These are phyloP conservation scores for Cadophora sp. DNA, from an alignment of 2,329 filamentous ascomycete species.

Conservation along the genomic window DNA sequence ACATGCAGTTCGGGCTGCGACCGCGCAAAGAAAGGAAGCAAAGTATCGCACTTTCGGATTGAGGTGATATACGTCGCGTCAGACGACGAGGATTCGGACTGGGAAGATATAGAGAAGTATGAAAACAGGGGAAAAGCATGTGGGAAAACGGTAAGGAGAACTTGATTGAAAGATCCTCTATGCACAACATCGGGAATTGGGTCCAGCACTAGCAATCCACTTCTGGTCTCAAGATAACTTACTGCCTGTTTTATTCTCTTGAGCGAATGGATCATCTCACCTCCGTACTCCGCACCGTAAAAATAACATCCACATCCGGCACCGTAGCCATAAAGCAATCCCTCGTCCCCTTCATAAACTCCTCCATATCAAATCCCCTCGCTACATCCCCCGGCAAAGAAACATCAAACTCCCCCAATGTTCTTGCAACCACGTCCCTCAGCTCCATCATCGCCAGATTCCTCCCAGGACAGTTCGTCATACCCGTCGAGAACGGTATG, in stretches of 20 bases:
- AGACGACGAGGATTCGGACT: too few relatives aligned
- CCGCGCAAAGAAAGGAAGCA: too few relatives aligned
- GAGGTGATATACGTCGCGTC: too few relatives aligned
- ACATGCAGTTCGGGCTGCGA: too few relatives aligned
- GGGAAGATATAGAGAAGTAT: too few relatives aligned
- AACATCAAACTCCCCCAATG: constrained; percentile 13
- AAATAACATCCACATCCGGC: constrained; percentile 8
- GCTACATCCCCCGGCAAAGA: neutral
- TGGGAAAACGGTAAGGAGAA: too few relatives aligned
- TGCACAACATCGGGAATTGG: too few relatives aligned
- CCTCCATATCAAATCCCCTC: constrained; percentile 15
- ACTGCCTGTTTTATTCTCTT: neutral
- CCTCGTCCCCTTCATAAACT: constrained; percentile 24
- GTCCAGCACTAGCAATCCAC: too few relatives aligned
- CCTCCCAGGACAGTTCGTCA: constrained; percentile 41
- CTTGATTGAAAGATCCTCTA: too few relatives aligned
- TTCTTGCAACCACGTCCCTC: constrained; percentile 37
- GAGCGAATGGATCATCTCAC: neutral
- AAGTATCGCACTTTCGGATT: too few relatives aligned
- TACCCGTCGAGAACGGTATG: constrained; percentile 40
- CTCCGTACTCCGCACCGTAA: neutral
- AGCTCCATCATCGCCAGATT: constrained; percentile 45
- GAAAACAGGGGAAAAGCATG: too few relatives aligned
- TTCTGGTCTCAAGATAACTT: too few relatives aligned
- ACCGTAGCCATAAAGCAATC: constrained; percentile 26